These are phyloP conservation scores for Beauveria rudraprayagi DNA, from an alignment of 2,329 filamentous ascomycete genomes.

Conservation along the genomic window DNA sequence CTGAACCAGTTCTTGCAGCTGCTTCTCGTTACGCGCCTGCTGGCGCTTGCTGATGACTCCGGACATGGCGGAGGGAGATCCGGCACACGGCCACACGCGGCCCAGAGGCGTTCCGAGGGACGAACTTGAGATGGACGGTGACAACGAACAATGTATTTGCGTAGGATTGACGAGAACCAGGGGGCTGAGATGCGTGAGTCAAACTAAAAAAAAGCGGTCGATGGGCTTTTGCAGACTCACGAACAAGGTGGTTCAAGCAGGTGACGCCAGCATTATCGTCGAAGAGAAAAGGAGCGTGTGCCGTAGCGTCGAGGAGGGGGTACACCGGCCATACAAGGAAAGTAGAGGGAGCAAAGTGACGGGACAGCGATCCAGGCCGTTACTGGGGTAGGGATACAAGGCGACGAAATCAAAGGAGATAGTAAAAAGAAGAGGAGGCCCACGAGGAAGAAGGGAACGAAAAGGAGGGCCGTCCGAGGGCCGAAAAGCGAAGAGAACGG, in stretches of 20 bases:
- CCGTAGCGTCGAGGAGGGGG: not conserved
- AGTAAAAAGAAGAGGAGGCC: not conserved
- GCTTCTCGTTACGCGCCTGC: conserved; percentile 92
- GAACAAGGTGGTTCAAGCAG: not conserved
- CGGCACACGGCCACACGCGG: not conserved
- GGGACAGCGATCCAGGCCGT: not conserved
- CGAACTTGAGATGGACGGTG: not conserved
- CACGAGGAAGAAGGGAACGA: not conserved
- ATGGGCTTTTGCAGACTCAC: not conserved
- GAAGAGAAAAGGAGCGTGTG: conserved; percentile 1
- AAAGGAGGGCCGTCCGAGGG: not conserved
- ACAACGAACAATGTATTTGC: not conserved
- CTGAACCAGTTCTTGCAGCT: conserved; percentile 81
- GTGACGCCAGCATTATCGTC: conserved; percentile 4
- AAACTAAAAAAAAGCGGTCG: not conserved
- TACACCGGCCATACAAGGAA: not conserved
- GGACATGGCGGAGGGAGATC: conserved; percentile 45
- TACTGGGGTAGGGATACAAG: not conserved
- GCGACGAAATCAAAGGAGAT: not conserved
- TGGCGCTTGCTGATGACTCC: conserved; percentile 84
- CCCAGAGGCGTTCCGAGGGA: not conserved
- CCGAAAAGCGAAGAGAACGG: not conserved
- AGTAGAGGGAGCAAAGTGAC: not conserved
- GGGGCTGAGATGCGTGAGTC: not conserved
- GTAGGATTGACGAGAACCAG: not conserved